Evolutionary conservation across 306 rosid genomes (phyloP), one percentile per base, ranked within the genome.

Genomic region (Trifolium repens): DNA sequence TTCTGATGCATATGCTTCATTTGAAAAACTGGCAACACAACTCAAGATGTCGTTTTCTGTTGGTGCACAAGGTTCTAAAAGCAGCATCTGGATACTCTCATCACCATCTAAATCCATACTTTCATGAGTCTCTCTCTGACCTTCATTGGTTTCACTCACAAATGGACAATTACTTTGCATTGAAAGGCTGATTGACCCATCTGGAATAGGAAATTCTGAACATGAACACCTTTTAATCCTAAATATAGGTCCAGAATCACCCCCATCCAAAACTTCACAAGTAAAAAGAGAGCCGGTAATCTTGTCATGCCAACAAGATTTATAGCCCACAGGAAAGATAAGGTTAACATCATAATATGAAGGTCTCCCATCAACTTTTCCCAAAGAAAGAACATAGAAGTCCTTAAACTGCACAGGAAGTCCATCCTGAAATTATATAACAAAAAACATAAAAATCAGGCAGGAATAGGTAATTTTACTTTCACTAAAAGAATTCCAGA

Each of bases 251-350:
- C 99, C 99, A 85, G 89, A 81, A 79, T 89, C 94, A 75, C 97
- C 98, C 54, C 98, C 99, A 64, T 92, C 92, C 74, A 85, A 79
- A 79, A 96, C 87, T 83, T 96, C 96, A 79, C 83, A 87, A 52
- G 86, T 79, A 77, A 92, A 96, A 71, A 92, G 80, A 69, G 99
- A 96, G 49, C 97, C 93, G 44, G 99, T 92, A 78, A 92, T 79
- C 78, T 67, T 89, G 84, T 96, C 99, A 78, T 96, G 99, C 99
- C 98, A 96, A 78, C 91, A 89, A 64, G 96, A 90, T 85, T 72
- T 89, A 79, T 82, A 92, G 75, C 99, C 99, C 60, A 92, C 59
- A 13, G 99, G 98, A 84, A 76, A 89, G 73, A 89, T 85, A 72
- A 71, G 69, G 72, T 85, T 85, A 73, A 74, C 89, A 83, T 84